phyloP scores from a whole-genome alignment of 169 alveolate species.

The Babesia bigemina region DNA sequence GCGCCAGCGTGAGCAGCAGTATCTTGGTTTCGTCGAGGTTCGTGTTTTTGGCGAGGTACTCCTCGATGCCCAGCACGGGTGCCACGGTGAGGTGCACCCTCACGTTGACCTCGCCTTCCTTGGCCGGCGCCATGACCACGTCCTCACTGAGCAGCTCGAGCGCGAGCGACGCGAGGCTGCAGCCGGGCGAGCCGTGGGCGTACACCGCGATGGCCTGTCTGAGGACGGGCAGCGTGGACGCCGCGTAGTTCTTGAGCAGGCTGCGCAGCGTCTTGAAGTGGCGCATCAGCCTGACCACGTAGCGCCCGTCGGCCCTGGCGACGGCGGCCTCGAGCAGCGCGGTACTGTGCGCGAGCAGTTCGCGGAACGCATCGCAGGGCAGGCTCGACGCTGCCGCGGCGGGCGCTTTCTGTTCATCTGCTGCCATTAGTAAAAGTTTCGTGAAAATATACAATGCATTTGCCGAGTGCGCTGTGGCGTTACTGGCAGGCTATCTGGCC shows the following conservation, averaged over 20 bases:
- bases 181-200: constrained; percentile 45
- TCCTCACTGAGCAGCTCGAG: constrained; percentile 16
- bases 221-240: constrained; percentile 47
- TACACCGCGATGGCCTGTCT: constrained; percentile 42
- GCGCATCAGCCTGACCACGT: constrained; percentile 60
- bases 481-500: constrained; percentile 55
- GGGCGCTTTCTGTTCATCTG: constrained; percentile 26
- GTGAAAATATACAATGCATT: not conserved
- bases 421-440: constrained; percentile 3
- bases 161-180: constrained; percentile 56
- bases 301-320: constrained; percentile 59
- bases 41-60: constrained; percentile 53
- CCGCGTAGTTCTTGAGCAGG: constrained; percentile 43
- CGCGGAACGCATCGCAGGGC: constrained; percentile 71
- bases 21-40: constrained; percentile 60
- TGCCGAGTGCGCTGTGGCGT: constrained; percentile 42
- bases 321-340: constrained; percentile 69
- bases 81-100: constrained; percentile 32
- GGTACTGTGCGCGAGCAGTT: constrained; percentile 57
- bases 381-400: constrained; percentile 21
- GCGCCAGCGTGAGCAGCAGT: constrained; percentile 49
- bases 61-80: constrained; percentile 52
- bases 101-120: constrained; percentile 8
- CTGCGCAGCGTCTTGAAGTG: constrained; percentile 60
- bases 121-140: not conserved